Conservation (phyloP, 192 early-diverging fungal species). For the Podila epigama region DNA sequence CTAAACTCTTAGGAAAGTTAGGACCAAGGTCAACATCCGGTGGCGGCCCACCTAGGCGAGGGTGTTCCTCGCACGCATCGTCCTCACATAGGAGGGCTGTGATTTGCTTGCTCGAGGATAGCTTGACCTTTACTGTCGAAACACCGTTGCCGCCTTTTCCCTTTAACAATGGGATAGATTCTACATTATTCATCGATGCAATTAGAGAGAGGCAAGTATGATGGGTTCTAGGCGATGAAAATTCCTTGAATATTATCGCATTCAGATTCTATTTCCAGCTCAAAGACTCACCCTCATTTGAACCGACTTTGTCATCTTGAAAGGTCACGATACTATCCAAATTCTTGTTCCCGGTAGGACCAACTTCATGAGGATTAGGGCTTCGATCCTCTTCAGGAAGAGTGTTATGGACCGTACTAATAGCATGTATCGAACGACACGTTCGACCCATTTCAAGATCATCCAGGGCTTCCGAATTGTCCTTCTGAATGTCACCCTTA, state of each 20-base stretch:
- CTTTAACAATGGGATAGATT: neutral
- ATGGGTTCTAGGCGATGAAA: too few species aligned
- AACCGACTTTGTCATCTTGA: neutral
- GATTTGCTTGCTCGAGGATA: constrained; percentile 26
- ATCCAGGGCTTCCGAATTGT: too few species aligned
- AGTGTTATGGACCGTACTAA: neutral
- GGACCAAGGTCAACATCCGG: constrained; percentile 24
- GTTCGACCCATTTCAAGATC: too few species aligned
- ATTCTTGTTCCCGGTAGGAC: neutral
- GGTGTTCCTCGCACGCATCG: constrained; percentile 34
- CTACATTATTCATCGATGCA: neutral
- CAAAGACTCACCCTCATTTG: neutral
- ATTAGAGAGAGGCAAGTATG: too few species aligned
- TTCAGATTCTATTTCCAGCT: too few species aligned
- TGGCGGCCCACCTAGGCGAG: constrained; percentile 22
- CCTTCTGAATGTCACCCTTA: neutral
- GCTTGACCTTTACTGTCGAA: constrained; percentile 30
- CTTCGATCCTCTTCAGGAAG: neutral
- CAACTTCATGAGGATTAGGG: neutral
- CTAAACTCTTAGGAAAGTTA: constrained; percentile 1
- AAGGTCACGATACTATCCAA: neutral
- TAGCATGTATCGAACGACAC: neutral
- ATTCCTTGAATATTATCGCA: too few species aligned
- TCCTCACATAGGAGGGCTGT: constrained; percentile 42
- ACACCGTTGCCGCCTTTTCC: constrained; percentile 7